A percentile compares a stretch with the other conserved stretches of the same genome.
Conservation (phyloP, 495 filamentous ascomycete species). For the Pseudotulostoma volvatum region DNA sequence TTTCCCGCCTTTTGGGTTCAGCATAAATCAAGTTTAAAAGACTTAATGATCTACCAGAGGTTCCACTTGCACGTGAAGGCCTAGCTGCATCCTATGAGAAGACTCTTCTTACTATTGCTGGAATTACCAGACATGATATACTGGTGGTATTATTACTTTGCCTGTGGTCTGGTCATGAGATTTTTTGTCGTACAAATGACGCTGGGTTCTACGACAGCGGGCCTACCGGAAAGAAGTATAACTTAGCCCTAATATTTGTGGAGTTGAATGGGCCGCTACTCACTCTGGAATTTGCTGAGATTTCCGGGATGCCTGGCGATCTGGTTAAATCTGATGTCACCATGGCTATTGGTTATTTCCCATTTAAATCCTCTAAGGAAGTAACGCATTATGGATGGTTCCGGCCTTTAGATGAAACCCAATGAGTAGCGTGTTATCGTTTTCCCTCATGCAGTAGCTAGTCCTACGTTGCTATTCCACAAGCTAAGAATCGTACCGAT, state of each 20-base stretch:
- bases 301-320: conserved; percentile 21
- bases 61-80: conserved; percentile 15
- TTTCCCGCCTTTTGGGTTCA: conserved; percentile 22
- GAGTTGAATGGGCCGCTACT: conserved; percentile 27
- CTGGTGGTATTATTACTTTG: conserved; percentile 12
- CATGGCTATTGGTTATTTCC: no score
- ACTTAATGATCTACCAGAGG: conserved; percentile 3
- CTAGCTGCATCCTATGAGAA: conserved; percentile 19
- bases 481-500: conserved; percentile 24
- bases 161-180: conserved; percentile 21
- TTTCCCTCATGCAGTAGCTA: no score
- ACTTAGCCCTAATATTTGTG: conserved; percentile 22
- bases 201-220: conserved; percentile 20
- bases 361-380: no score
- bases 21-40: conserved; percentile 5
- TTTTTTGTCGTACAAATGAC: conserved; percentile 22
- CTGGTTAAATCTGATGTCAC: no score
- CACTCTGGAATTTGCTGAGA: conserved; percentile 22
- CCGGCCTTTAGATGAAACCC: no score
- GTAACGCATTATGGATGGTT: no score
- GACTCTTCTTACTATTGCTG: conserved; percentile 22
- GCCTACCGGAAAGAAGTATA: conserved; percentile 11
- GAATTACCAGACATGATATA: conserved; percentile 18
- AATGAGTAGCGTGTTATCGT: no score
- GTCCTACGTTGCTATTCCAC: no score